These are phyloP conservation scores for Anisodus acutangulus DNA, from an alignment of 257 asterid species.

Conservation along the genomic window DNA sequence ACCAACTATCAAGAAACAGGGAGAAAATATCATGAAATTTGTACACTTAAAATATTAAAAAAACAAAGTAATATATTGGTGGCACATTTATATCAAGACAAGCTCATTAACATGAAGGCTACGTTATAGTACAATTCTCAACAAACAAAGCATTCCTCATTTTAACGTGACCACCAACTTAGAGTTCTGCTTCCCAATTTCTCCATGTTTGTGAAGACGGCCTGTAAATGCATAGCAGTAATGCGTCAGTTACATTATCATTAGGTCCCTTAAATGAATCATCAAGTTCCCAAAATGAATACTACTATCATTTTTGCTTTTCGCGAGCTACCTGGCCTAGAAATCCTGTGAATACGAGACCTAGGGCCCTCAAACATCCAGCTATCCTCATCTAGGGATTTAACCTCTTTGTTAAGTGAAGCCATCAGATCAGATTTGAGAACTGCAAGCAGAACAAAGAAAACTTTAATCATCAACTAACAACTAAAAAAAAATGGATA, in stretches of 20 bases:
- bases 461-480: constrained; percentile 6
- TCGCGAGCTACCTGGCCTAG: constrained; percentile 61
- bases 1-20: neutral
- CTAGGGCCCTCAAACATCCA: constrained; percentile 99
- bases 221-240: constrained; percentile 26
- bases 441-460: constrained; percentile 47
- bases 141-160: constrained; percentile 7
- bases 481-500: neutral
- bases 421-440: constrained; percentile 80
- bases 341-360: constrained; percentile 73
- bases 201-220: neutral
- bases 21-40: neutral
- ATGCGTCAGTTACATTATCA: constrained; percentile 18
- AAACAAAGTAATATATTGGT: neutral
- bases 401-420: constrained; percentile 76
- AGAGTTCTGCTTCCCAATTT: constrained; percentile 20
- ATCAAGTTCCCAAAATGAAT: neutral
- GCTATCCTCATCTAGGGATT: constrained; percentile 87
- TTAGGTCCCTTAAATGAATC: neutral
- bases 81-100: neutral
- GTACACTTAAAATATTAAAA: neutral
- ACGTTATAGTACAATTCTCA: neutral
- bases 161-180: neutral
- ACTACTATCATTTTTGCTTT: neutral
- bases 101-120: neutral